Base-by-base conservation (phyloP, 1,284 basidiomycete genomes). In the Tilletia setariae region DNA sequence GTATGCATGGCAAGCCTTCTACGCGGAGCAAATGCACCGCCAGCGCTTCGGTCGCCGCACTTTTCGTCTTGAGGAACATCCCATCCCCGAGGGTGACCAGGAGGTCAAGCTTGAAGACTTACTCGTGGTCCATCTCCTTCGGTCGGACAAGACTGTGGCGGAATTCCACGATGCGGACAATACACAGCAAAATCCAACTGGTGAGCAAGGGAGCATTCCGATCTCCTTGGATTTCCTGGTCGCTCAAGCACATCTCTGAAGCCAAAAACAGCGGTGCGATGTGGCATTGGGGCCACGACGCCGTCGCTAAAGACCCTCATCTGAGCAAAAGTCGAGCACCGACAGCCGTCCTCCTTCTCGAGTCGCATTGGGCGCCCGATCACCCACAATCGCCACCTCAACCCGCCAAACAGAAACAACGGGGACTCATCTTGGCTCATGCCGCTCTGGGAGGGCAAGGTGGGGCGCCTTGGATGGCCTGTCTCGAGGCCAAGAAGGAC, bases 1-100 rank as follows among this genome's bases (percentile, higher is more conserved):
- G 0, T 77, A 77, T 46, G 66, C 72, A 9, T 76, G 74, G 74
- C 74, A 77, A 40, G 72, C 76, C 1, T 77, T 76, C 51, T 72
- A 75, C 21, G 70, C 72, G 0, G 76, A 77, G 64, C 74, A 77
- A 56, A 76, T 77, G 74, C 67, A 70, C 11, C 67, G 76, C 19
- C 71, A 74, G 25, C 69, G 72, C 6, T 71, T 77, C 63, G 73
- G 70, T 25, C 70, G 73, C 1, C 63, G 76, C 1, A 56, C 70
- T 8, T 77, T 77, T 44, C 69, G 67, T 23, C 69, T 77, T 63
- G 74, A 76, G 43, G 75, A 76, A 51, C 49, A 53, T 13, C 19
- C 63, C 11, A 44, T 46, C 11, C 21, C 11, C 13, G 51, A 23
- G 28, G 44, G 56, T 40, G 40, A 25, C 30, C 15, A 63, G 15